Evolutionary conservation across 148 eudicot species (phyloP).

Genomic region (Rhododendron henanense): DNA sequence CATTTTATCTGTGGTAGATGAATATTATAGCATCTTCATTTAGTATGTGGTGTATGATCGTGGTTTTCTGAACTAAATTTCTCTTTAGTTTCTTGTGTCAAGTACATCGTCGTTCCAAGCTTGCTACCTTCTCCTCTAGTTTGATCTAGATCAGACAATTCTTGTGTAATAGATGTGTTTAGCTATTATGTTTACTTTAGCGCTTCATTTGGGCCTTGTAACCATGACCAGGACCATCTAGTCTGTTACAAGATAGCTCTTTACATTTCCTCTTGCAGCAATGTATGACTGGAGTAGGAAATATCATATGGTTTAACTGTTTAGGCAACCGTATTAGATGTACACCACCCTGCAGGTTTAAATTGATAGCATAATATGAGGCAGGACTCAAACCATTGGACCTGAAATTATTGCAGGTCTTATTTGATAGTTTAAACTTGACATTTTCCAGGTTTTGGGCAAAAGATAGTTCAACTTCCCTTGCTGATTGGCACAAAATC

Average conservation of each 20-base stretch:
- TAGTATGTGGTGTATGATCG: slow-evolving; percentile 4
- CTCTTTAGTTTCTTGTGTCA: slow-evolving; percentile 8
- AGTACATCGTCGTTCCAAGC: background rate
- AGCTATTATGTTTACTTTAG: slow-evolving; percentile 6
- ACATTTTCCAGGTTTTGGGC: background rate
- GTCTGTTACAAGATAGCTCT: slow-evolving; percentile 3
- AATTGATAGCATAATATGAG: background rate
- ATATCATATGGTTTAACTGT: too few species aligned
- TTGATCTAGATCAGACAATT: slow-evolving; percentile 7
- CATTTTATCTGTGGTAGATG: slow-evolving; percentile 4
- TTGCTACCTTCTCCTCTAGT: slow-evolving; percentile 7
- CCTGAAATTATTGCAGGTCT: background rate
- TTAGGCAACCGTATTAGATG: too few species aligned
- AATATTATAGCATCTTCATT: background rate
- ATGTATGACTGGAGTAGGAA: background rate
- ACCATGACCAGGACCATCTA: background rate
- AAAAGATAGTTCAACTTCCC: background rate
- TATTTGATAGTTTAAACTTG: background rate
- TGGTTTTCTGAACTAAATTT: slow-evolving; percentile 11
- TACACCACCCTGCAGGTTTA: too few species aligned
- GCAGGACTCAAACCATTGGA: background rate
- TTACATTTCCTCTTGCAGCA: background rate
- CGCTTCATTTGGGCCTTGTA: slow-evolving; percentile 2
- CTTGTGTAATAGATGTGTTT: slow-evolving; percentile 5
- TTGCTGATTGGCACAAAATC: background rate